Conservation (phyloP, 1,139 yeast genomes). For the Kodamaea suecica region DNA sequence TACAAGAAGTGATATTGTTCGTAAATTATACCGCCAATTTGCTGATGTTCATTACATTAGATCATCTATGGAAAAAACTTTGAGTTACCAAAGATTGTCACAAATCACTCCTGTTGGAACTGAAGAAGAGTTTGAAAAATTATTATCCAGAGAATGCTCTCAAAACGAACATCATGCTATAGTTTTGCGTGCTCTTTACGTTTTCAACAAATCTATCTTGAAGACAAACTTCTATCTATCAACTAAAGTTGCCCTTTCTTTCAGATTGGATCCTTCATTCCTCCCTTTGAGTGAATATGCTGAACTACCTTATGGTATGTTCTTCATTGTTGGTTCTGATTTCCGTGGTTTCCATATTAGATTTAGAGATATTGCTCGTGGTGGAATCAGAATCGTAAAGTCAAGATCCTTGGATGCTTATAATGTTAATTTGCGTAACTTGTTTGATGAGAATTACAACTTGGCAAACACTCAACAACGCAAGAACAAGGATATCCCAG, state of each 20-base stretch:
- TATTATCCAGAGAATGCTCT: conserved; percentile 67
- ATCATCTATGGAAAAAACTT: conserved; percentile 71
- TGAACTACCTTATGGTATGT: conserved; percentile 90
- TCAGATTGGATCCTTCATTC: conserved; percentile 83
- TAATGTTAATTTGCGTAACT: conserved; percentile 77
- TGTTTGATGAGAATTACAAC: conserved; percentile 95
- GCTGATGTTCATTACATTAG: conserved; percentile 87
- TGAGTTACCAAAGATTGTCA: conserved; percentile 84
- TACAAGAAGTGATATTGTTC: conserved; percentile 66
- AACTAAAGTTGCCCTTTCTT: conserved; percentile 91
- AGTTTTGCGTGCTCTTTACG: conserved; percentile 77
- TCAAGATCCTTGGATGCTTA: conserved; percentile 85
- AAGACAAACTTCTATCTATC: conserved; percentile 94
- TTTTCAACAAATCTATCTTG: conserved; percentile 81
- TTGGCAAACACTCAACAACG: conserved; percentile 95
- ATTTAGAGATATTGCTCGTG: conserved; percentile 96
- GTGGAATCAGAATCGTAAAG: conserved; percentile 95
- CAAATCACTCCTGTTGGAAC: conserved; percentile 72
- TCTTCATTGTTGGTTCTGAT: conserved; percentile 92
- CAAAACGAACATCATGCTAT: conserved; percentile 79
- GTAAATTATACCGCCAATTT: conserved; percentile 85
- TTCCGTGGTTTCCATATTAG: conserved; percentile 97
- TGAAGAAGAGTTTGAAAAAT: conserved; percentile 69
- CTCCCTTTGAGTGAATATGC: conserved; percentile 86
- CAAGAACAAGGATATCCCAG: conserved; percentile 97